phyloP scores from a whole-genome alignment of 352 stramenopile genomes.

The Phytophthora pini region DNA sequence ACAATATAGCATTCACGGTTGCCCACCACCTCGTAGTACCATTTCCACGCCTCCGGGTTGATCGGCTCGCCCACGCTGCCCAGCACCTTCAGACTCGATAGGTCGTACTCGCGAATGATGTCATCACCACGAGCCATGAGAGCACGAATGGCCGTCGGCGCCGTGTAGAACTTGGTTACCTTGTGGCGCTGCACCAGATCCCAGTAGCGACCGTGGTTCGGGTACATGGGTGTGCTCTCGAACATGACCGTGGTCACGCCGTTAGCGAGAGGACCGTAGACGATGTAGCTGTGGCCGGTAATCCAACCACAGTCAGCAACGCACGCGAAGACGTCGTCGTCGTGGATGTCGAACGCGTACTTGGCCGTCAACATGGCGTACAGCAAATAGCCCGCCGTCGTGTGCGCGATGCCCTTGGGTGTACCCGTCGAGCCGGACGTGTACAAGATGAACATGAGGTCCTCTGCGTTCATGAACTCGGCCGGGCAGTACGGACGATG shows the following conservation, averaged over 20 bases:
- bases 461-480: constrained; percentile 96
- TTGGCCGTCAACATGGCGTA: constrained; percentile 94
- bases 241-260: constrained; percentile 98
- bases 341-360: constrained; percentile 94
- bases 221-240: constrained; percentile 97
- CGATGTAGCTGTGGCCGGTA: constrained; percentile 96
- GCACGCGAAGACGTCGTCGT: constrained; percentile 94
- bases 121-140: constrained; percentile 96
- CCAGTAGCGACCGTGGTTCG: constrained; percentile 95
- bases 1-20: constrained; percentile 90
- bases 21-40: constrained; percentile 95
- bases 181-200: constrained; percentile 96
- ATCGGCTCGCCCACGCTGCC: constrained; percentile 98
- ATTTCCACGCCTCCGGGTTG: constrained; percentile 97
- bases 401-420: constrained; percentile 96
- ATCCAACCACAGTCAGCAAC: constrained; percentile 97
- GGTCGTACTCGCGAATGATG: constrained; percentile 74
- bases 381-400: constrained; percentile 95
- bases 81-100: constrained; percentile 91
- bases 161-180: constrained; percentile 95
- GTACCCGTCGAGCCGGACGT: constrained; percentile 96
- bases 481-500: constrained; percentile 94
- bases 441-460: constrained; percentile 98
- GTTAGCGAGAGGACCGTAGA: constrained; percentile 97
- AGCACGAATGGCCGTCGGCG: constrained; percentile 95